phyloP scores from a whole-genome alignment of 352 stramenopile genomes.

The Hyaloperonospora arabidopsidis region DNA sequence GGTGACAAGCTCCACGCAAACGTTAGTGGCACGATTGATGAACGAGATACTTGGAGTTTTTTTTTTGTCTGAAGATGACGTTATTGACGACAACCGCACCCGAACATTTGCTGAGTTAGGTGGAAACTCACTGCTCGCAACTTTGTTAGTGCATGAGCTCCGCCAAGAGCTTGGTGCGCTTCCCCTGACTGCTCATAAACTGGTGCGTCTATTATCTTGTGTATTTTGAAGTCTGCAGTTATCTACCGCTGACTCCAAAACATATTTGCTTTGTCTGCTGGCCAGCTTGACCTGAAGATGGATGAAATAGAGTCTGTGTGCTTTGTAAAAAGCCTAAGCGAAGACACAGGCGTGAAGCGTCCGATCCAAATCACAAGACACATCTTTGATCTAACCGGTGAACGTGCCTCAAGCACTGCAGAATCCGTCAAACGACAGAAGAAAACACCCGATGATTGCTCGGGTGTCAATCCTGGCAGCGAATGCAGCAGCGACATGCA shows the following conservation, averaged over 20 bases:
- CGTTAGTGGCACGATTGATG: constrained; percentile 8
- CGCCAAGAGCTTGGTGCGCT: constrained; percentile 13
- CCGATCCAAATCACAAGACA: background rate
- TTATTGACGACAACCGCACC: background rate
- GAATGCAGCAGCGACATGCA: background rate
- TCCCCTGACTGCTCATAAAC: constrained; percentile 11
- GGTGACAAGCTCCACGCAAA: constrained; percentile 1
- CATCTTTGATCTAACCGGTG: background rate
- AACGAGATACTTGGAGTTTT: constrained; percentile 13
- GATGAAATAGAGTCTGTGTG: constrained; percentile 8
- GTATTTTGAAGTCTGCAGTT: background rate
- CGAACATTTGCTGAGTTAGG: constrained; percentile 39
- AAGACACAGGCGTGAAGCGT: background rate
- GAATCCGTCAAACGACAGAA: constrained; percentile 17
- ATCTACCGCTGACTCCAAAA: constrained; percentile 1
- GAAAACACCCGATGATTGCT: constrained; percentile 1
- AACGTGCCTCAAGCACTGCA: background rate
- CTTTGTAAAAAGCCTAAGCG: background rate
- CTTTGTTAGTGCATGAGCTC: constrained; percentile 41
- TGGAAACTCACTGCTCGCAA: constrained; percentile 46
- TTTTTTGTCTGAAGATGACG: background rate
- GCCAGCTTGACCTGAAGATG: constrained; percentile 24
- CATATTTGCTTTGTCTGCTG: background rate
- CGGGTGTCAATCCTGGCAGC: background rate
- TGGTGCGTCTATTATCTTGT: constrained; percentile 20